A percentile compares a stretch with the other conserved stretches of the same genome.
phyloP scores from a whole-genome alignment of 371 early-diverging fungal genomes.

The Sporodiniella umbellata region DNA sequence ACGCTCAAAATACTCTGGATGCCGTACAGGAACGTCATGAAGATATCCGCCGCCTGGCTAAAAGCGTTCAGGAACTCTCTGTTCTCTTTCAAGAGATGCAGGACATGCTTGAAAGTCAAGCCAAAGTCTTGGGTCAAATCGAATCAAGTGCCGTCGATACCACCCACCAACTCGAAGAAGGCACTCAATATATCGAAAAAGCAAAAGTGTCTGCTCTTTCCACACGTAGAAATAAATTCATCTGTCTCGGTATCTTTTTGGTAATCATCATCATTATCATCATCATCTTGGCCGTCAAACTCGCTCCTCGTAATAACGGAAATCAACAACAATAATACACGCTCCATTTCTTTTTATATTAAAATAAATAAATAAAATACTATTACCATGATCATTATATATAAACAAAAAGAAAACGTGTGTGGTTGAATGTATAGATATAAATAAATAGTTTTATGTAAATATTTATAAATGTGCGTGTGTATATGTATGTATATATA shows the following conservation, averaged over 20 bases:
- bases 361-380: neutral
- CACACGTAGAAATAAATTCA: constrained; percentile 50
- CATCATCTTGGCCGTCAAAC: constrained; percentile 27
- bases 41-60: constrained; percentile 44
- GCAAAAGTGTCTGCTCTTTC: constrained; percentile 32
- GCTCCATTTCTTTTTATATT: neutral
- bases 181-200: constrained; percentile 27
- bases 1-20: constrained; percentile 41
- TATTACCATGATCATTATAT: too few relatives aligned
- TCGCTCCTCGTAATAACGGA: constrained; percentile 5
- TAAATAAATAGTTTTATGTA: too few relatives aligned
- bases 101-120: constrained; percentile 37
- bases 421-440: too few relatives aligned
- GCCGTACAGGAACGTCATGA: constrained; percentile 50
- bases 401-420: neutral
- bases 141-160: constrained; percentile 38
- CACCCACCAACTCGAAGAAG: constrained; percentile 31
- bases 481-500: too few relatives aligned
- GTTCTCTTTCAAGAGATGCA: constrained; percentile 47
- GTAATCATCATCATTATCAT: constrained; percentile 42
- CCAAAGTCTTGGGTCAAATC: constrained; percentile 35
- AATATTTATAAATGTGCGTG: too few relatives aligned
- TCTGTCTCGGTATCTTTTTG: constrained; percentile 42
- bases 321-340: neutral
- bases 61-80: constrained; percentile 44